Conservation (phyloP, 2,329 filamentous ascomycete genomes). For the Reticulascus tulasneorum region DNA sequence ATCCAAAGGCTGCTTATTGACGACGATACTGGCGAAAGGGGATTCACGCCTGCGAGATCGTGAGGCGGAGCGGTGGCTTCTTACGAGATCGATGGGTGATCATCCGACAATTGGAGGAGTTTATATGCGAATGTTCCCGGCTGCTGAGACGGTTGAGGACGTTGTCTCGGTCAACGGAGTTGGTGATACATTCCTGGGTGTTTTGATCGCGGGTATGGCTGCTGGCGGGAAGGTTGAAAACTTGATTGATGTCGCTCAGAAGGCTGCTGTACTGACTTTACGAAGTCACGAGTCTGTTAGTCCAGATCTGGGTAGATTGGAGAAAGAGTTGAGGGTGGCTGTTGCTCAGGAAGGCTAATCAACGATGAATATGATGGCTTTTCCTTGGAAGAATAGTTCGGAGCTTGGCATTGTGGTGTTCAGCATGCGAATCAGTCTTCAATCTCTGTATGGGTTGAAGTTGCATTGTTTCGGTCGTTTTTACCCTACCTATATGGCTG, state of each 20-base stretch:
- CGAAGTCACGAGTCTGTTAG: constrained; percentile 72
- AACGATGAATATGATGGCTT: too few relatives aligned
- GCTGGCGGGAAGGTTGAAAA: constrained; percentile 53
- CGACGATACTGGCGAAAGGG: constrained; percentile 62
- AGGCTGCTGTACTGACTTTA: constrained; percentile 74
- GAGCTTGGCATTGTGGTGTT: too few relatives aligned
- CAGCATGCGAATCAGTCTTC: too few relatives aligned
- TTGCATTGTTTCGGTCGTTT: too few relatives aligned
- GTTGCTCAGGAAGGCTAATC: too few relatives aligned
- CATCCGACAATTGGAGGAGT: constrained; percentile 64
- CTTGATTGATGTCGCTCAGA: constrained; percentile 75
- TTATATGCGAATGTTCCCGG: constrained; percentile 73
- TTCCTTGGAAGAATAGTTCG: too few relatives aligned
- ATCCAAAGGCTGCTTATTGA: constrained; percentile 68
- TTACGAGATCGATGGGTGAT: constrained; percentile 56
- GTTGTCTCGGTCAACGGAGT: constrained; percentile 90
- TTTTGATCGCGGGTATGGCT: constrained; percentile 74
- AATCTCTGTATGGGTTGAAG: too few relatives aligned
- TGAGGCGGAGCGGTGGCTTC: constrained; percentile 63
- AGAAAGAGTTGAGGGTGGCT: constrained; percentile 29
- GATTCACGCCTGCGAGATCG: constrained; percentile 64
- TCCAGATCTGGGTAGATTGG: constrained; percentile 45
- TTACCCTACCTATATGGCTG: too few relatives aligned
- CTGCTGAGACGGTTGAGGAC: constrained; percentile 56
- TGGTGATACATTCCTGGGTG: constrained; percentile 88